These are phyloP conservation scores for Leishmania gerbilli DNA, from an alignment of 208 protist species.

Conservation along the genomic window DNA sequence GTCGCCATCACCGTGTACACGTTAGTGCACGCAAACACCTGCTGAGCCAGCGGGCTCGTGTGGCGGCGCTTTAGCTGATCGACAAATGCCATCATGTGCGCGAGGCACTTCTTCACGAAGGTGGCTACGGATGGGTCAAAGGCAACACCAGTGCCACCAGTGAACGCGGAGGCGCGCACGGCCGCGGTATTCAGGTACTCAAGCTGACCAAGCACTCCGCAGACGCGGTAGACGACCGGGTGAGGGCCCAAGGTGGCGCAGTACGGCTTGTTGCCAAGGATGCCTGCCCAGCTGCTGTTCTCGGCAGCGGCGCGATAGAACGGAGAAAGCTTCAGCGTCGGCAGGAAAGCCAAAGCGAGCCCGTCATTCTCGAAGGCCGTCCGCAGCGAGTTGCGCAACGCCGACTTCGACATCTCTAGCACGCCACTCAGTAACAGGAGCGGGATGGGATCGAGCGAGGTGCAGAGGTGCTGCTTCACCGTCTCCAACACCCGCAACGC, in stretches of 20 bases:
- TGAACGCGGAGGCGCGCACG: slow-evolving; percentile 46
- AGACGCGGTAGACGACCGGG: slow-evolving; percentile 50
- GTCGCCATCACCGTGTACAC: slow-evolving; percentile 50
- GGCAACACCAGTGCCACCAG: slow-evolving; percentile 16
- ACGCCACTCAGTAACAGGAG: slow-evolving; percentile 78
- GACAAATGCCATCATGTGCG: slow-evolving; percentile 43
- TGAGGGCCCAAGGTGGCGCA: slow-evolving; percentile 65
- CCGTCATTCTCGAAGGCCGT: slow-evolving; percentile 63
- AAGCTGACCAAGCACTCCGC: slow-evolving; percentile 56
- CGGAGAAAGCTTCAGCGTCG: slow-evolving; percentile 38
- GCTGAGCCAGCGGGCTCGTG: slow-evolving; percentile 46
- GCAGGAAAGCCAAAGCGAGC: slow-evolving; percentile 45
- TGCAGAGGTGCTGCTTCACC: slow-evolving; percentile 79
- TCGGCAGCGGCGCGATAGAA: slow-evolving; percentile 37
- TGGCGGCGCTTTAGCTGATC: slow-evolving; percentile 52
- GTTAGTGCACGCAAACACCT: slow-evolving; percentile 65
- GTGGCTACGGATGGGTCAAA: slow-evolving; percentile 43
- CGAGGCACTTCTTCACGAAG: slow-evolving; percentile 37
- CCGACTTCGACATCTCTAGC: slow-evolving; percentile 75
- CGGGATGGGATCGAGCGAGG: slow-evolving; percentile 76
- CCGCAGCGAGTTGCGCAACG: slow-evolving; percentile 53
- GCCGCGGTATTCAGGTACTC: slow-evolving; percentile 67
- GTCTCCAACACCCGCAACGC: slow-evolving; percentile 71
- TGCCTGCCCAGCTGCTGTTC: slow-evolving; percentile 17
- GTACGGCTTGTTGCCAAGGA: slow-evolving; percentile 47